Base-by-base conservation (phyloP, 495 filamentous ascomycete genomes). In the Penicillium simplicissimum region DNA sequence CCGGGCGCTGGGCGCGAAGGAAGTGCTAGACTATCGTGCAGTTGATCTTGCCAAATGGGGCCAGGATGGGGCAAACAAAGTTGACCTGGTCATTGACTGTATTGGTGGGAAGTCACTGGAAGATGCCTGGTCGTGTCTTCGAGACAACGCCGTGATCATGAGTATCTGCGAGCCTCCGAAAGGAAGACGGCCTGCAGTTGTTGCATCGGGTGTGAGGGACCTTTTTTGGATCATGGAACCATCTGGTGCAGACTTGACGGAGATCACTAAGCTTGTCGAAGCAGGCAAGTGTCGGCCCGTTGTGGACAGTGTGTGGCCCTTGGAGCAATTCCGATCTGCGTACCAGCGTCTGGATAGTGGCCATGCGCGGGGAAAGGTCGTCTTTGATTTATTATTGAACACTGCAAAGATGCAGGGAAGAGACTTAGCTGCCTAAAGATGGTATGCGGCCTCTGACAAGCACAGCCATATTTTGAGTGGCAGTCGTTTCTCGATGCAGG, bases 31-130 rank as follows among this genome's bases (percentile, higher is more conserved):
- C 65, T 85, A 84, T 47, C 65, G 62, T n/a, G 61, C 43, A 17
- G 28, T 69, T 60, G 4, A 64, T 64, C 34, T 15, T 84, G 33
- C 63, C 57, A 37, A 63, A 71, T 31, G 28, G 28, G 28, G 28
- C 28, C 15, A 84, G 80, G 81, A 66, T 51, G 15, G 31, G 56
- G 54, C 43, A 47, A 25, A 19, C 43, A 69, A 71, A 55, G 80
- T 83, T 33, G 80, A 84, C 64, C 52, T 85, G 2, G 77, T 84
- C n/a, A 58, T 86, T 60, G 84, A 87, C 65, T 78, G 73, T 58
- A 63, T 83, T 55, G 84, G 84, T 13, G 67, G 76, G 38, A 62
- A 71, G 66, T 69, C 77, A 9, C 67, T 85, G 19, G 63, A 67
- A 35, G 75, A 76, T 66, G 75, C 76, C 1, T 85, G 82, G 83